These are phyloP conservation scores for Acrodontium crateriforme DNA, from an alignment of 2,329 filamentous ascomycete species.

Conservation along the genomic window DNA sequence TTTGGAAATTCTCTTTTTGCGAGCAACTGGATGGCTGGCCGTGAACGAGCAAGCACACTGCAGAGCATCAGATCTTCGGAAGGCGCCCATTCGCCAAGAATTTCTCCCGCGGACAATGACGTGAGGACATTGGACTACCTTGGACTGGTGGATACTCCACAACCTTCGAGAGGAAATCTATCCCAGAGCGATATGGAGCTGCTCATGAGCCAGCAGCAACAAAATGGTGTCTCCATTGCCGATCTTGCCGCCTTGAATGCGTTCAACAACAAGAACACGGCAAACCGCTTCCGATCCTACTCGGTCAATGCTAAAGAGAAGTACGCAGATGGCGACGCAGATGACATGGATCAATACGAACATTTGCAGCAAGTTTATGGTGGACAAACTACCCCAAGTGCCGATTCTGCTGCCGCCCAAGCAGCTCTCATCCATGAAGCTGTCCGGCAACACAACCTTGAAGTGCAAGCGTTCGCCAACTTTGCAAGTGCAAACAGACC, in stretches of 20 bases:
- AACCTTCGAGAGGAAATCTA: slow-evolving; percentile 60
- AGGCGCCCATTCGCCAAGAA: slow-evolving; percentile 72
- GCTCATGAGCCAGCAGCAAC: slow-evolving; percentile 36
- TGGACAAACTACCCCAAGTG: slow-evolving; percentile 45
- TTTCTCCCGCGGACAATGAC: slow-evolving; percentile 73
- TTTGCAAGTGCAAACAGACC: slow-evolving; percentile 72
- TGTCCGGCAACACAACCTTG: slow-evolving; percentile 83
- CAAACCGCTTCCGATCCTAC: slow-evolving; percentile 87
- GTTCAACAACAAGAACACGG: slow-evolving; percentile 55
- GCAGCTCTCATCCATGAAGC: slow-evolving; percentile 50
- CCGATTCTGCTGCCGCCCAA: slow-evolving; percentile 42
- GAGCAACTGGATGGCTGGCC: slow-evolving; percentile 67
- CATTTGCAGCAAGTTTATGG: slow-evolving; percentile 43
- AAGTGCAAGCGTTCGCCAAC: slow-evolving; percentile 81
- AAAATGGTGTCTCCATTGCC: slow-evolving; percentile 45
- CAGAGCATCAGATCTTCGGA: slow-evolving; percentile 82
- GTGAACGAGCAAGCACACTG: slow-evolving; percentile 75
- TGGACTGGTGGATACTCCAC: slow-evolving; percentile 84
- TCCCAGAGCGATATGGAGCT: slow-evolving; percentile 44
- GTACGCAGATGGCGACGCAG: slow-evolving; percentile 75
- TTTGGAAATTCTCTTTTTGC: slow-evolving; percentile 85
- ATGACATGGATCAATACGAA: slow-evolving; percentile 35
- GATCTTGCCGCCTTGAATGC: slow-evolving; percentile 64
- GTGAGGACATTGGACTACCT: slow-evolving; percentile 92
- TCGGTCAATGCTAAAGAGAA: slow-evolving; percentile 98